Conservation (phyloP, 2,329 filamentous ascomycete genomes). For the Orbilia ellipsospora region DNA sequence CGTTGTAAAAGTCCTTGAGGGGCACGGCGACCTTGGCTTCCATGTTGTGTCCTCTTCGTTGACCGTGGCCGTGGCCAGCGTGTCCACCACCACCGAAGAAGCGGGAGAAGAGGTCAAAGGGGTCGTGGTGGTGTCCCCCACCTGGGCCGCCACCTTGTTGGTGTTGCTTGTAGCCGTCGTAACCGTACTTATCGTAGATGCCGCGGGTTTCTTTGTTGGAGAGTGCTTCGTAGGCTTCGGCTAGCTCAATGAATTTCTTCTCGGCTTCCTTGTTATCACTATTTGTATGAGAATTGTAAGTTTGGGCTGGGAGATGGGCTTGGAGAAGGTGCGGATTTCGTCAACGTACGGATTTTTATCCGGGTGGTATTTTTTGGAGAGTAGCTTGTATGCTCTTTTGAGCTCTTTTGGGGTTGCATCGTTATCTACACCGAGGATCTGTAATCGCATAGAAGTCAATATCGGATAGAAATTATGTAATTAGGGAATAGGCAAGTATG, state of each 20-base stretch:
- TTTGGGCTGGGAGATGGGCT: not conserved
- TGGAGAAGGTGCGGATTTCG: not conserved
- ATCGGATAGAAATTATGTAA: not conserved
- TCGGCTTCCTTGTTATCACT: slow-evolving; percentile 83
- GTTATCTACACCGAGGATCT: slow-evolving; percentile 83
- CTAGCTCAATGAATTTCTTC: slow-evolving; percentile 91
- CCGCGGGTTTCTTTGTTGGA: slow-evolving; percentile 81
- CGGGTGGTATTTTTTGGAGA: slow-evolving; percentile 96
- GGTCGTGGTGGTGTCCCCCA: slow-evolving; percentile 75
- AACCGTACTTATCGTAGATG: slow-evolving; percentile 93
- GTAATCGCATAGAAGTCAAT: not conserved
- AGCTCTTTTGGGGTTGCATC: slow-evolving; percentile 86
- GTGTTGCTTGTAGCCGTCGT: slow-evolving; percentile 87
- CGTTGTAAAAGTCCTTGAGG: slow-evolving; percentile 92
- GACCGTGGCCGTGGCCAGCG: slow-evolving; percentile 72
- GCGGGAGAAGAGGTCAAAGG: slow-evolving; percentile 93
- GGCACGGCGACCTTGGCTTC: slow-evolving; percentile 84
- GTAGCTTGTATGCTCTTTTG: slow-evolving; percentile 88
- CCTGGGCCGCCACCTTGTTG: slow-evolving; percentile 75
- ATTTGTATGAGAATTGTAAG: slow-evolving; percentile 15
- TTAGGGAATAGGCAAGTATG: not conserved
- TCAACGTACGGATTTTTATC: slow-evolving; percentile 93
- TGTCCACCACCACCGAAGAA: slow-evolving; percentile 94
- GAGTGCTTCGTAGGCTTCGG: slow-evolving; percentile 94
- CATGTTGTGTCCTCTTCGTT: slow-evolving; percentile 86